A percentile compares a stretch with the other conserved stretches of the same genome.
phyloP scores from a whole-genome alignment of 2,329 filamentous ascomycete genomes.

The Paraphoma chrysanthemicola region DNA sequence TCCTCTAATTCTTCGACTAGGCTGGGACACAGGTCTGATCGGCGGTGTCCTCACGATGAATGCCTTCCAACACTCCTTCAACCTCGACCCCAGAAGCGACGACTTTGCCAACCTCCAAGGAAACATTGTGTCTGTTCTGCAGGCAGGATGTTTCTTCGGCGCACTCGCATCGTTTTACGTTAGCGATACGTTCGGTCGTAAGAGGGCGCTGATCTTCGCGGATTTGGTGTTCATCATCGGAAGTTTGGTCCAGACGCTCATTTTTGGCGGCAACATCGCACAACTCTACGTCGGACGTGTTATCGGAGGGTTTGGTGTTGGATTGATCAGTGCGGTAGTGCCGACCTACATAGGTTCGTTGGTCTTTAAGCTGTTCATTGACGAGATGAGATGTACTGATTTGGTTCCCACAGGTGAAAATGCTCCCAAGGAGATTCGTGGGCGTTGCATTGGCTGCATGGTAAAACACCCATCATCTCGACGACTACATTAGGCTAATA shows the following conservation, averaged over 20 bases:
- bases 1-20: slow-evolving; percentile 24
- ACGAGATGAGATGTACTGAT: not conserved
- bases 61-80: slow-evolving; percentile 52
- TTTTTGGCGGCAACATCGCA: slow-evolving; percentile 27
- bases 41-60: slow-evolving; percentile 53
- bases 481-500: slow-evolving; percentile 49
- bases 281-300: slow-evolving; percentile 53
- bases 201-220: slow-evolving; percentile 50
- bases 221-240: slow-evolving; percentile 53
- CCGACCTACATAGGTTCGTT: slow-evolving; percentile 38
- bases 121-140: slow-evolving; percentile 54
- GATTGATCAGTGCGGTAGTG: slow-evolving; percentile 51
- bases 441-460: slow-evolving; percentile 48
- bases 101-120: slow-evolving; percentile 51
- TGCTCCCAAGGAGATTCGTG: slow-evolving; percentile 51
- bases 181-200: slow-evolving; percentile 51
- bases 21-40: slow-evolving; percentile 48
- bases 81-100: slow-evolving; percentile 38
- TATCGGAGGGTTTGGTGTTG: slow-evolving; percentile 54
- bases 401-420: slow-evolving; percentile 46
- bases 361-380: too few species aligned
- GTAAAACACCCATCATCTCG: slow-evolving; percentile 35
- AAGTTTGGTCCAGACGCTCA: slow-evolving; percentile 49
- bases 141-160: slow-evolving; percentile 56
- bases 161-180: slow-evolving; percentile 52